Conservation (phyloP, 164 flowering plant species). For the Aristolochia contorta region DNA sequence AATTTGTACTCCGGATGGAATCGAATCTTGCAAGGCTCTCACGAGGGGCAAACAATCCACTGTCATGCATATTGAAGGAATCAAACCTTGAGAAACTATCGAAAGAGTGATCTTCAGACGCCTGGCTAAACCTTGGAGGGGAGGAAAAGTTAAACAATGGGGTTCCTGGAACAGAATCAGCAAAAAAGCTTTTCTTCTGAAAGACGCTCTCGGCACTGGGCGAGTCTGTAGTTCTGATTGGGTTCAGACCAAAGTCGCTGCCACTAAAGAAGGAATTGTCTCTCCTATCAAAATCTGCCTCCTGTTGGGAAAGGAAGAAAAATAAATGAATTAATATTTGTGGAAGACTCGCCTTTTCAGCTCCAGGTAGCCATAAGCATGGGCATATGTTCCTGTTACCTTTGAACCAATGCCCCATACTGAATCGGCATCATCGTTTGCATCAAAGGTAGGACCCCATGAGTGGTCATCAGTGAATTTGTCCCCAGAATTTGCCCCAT, state of each 20-base stretch:
- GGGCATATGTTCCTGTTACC: slow-evolving; percentile 25
- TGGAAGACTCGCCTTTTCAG: not conserved
- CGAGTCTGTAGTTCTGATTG: slow-evolving; percentile 53
- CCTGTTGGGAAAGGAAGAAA: slow-evolving; percentile 29
- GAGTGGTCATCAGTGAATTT: slow-evolving; percentile 71
- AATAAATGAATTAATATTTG: not conserved
- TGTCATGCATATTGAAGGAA: slow-evolving; percentile 48
- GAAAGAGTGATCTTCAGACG: slow-evolving; percentile 43
- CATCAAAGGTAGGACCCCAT: slow-evolving; percentile 77
- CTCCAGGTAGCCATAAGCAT: not conserved
- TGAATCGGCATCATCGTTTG: slow-evolving; percentile 75
- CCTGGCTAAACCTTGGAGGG: slow-evolving; percentile 43
- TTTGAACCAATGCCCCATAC: slow-evolving; percentile 80
- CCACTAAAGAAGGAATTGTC: slow-evolving; percentile 51
- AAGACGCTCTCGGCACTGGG: slow-evolving; percentile 36
- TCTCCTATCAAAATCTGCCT: slow-evolving; percentile 33
- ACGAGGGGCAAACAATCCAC: slow-evolving; percentile 26
- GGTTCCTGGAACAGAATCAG: slow-evolving; percentile 68
- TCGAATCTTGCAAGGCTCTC: slow-evolving; percentile 47
- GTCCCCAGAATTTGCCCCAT: slow-evolving; percentile 36
- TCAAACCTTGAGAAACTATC: slow-evolving; percentile 60
- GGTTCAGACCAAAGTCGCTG: slow-evolving; percentile 38
- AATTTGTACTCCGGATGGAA: slow-evolving; percentile 37
- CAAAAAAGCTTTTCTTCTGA: slow-evolving; percentile 45
- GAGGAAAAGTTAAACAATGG: slow-evolving; percentile 63